Evolutionary conservation across 192 early-diverging fungal genomes (phyloP).

Genomic region (Coemansia sp.): DNA sequence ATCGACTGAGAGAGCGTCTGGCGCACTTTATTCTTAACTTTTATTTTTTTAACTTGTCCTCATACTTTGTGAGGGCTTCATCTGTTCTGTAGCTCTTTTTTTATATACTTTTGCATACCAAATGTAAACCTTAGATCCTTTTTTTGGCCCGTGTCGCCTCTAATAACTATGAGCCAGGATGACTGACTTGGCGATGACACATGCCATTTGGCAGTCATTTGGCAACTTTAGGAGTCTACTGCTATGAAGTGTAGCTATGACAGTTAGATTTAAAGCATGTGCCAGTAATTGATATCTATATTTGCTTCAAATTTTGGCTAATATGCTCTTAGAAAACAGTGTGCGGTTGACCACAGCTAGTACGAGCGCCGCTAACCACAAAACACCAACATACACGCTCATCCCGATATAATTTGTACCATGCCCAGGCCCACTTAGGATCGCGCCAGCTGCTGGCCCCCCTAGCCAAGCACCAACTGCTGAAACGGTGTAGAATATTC

Average conservation of each 20-base stretch:
- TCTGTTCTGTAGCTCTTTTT: conserved; percentile 6
- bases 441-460: conserved; percentile 35
- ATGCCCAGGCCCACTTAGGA: conserved; percentile 38
- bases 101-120: conserved; percentile 12
- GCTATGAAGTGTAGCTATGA: neutral
- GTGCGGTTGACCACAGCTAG: conserved; percentile 30
- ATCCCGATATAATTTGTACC: conserved; percentile 31
- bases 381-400: conserved; percentile 41
- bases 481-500: conserved; percentile 44
- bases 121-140: conserved; percentile 7
- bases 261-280: neutral
- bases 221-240: neutral
- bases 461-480: conserved; percentile 47
- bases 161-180: neutral
- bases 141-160: neutral
- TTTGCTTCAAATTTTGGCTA: conserved; percentile 8
- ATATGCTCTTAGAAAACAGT: conserved; percentile 21
- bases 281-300: neutral
- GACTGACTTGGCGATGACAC: neutral
- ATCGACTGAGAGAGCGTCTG: conserved; percentile 42
- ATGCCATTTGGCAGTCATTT: too few relatives aligned
- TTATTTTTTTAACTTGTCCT: conserved; percentile 16
- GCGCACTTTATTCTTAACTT: conserved; percentile 2
- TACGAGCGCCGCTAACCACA: conserved; percentile 33
- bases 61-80: conserved; percentile 2